Conservation (phyloP, 805 yeast species). For the Wickerhamia fluorescens region DNA sequence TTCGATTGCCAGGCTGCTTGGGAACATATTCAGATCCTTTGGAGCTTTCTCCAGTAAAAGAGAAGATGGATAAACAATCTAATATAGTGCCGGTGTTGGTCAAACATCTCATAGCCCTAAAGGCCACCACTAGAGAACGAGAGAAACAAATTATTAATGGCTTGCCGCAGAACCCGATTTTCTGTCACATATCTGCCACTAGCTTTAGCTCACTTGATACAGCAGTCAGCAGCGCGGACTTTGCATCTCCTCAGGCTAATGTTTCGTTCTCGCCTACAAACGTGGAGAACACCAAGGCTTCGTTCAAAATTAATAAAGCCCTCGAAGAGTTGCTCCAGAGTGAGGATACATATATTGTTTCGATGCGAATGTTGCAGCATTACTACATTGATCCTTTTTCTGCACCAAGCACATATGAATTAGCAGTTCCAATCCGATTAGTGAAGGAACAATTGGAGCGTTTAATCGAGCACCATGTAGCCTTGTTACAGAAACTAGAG, state of each 20-base stretch:
- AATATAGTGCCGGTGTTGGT: background rate
- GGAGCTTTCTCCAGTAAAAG: no score
- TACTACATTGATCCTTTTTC: constrained; percentile 37
- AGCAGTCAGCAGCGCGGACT: no score
- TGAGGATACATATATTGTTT: constrained; percentile 41
- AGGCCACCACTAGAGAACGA: no score
- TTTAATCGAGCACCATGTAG: constrained; percentile 17
- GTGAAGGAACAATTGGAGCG: constrained; percentile 1
- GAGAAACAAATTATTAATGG: no score
- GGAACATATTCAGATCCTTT: no score
- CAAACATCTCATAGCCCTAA: background rate
- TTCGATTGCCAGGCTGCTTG: no score
- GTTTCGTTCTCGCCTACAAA: no score
- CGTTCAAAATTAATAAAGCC: constrained; percentile 15
- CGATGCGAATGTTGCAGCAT: constrained; percentile 36
- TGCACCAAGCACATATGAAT: constrained; percentile 16
- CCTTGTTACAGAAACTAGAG: constrained; percentile 18
- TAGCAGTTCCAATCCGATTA: constrained; percentile 19
- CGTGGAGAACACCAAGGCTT: background rate
- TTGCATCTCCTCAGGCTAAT: no score
- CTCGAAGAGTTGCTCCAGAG: constrained; percentile 44
- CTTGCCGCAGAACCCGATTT: no score
- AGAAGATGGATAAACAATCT: no score
- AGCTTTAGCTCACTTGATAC: no score
- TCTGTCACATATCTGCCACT: no score